Conservation (phyloP, 1,284 basidiomycete genomes). For the Chalciporus sp. region DNA sequence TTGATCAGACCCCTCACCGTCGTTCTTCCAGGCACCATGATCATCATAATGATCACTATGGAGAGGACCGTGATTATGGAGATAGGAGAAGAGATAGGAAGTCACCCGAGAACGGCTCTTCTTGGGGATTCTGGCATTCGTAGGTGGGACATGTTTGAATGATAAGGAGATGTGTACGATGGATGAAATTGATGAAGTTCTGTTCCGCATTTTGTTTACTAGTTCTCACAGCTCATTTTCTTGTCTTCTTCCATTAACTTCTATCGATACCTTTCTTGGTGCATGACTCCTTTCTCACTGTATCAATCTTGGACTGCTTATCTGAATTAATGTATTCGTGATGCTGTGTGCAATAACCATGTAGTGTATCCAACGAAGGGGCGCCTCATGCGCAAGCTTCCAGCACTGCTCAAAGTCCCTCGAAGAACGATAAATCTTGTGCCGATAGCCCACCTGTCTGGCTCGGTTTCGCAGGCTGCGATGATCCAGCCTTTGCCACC, state of each 20-base stretch:
- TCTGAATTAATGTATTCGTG: not conserved
- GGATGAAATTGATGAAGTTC: not conserved
- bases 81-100: constrained; percentile 10
- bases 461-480: constrained; percentile 25
- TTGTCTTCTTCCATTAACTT: not conserved
- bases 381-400: not conserved
- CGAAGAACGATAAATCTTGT: constrained; percentile 77
- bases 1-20: constrained; percentile 15
- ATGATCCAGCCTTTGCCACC: constrained; percentile 2
- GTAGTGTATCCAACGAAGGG: not conserved
- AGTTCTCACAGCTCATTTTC: not conserved
- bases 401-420: constrained; percentile 48
- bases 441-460: constrained; percentile 58
- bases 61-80: constrained; percentile 13
- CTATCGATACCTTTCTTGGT: not conserved
- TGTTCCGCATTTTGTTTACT: not conserved
- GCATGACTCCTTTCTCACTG: not conserved
- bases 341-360: not conserved
- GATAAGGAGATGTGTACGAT: not conserved
- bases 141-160: constrained; percentile 7
- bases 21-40: constrained; percentile 24
- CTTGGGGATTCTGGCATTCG: constrained; percentile 18
- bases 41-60: constrained; percentile 9
- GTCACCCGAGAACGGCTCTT: constrained; percentile 1
- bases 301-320: not conserved